Base-by-base conservation (phyloP, 2,329 filamentous ascomycete genomes). In the Orbilia javanica region DNA sequence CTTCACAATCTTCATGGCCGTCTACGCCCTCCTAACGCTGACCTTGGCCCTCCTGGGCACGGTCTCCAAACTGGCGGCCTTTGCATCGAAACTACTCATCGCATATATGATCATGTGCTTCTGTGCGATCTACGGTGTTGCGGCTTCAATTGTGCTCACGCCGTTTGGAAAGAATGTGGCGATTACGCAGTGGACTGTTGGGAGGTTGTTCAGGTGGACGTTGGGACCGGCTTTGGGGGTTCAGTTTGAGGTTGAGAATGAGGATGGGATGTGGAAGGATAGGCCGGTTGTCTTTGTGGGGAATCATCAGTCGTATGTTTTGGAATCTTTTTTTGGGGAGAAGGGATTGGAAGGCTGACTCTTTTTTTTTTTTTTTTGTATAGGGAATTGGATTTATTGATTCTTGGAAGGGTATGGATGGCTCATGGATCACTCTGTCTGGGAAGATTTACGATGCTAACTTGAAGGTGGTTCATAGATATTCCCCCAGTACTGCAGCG, bases 231-330 rank as follows among this genome's bases (percentile, higher is more conserved):
- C 89, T 57, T 94, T 93, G 0, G 95, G 95, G 77, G 88, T 97
- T 60, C 88, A 87, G 75, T 97, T 98, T 83, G 87, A 89, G 79
- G 85, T 97, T 62, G 88, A 91, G 52, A 93, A 94, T 11, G 82
- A 89, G 76, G 85, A 90, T 80, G 83, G 90, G 81, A 88, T 94
- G 74, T 72, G 67, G 74, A 85, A 86, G 55, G 90, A 87, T 8
- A 89, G 95, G 64, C 96, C 96, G 0, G 94, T 93, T 72, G 92
- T 99, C 72, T 94, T 99, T 82, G 88, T 99, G 81, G 92, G 92
- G 46, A 98, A 98, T 85, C 96, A 99, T 86, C 96, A 99, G 88
- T 93, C 92, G 80, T 81, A 65, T 22, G 80, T 73, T 36, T 11
- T 2, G 36, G 2, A 11, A 29, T 2, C n/a, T 29, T 79, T 82